Conservation (phyloP, 345 rosid species). For the Gossypium herbaceum region DNA sequence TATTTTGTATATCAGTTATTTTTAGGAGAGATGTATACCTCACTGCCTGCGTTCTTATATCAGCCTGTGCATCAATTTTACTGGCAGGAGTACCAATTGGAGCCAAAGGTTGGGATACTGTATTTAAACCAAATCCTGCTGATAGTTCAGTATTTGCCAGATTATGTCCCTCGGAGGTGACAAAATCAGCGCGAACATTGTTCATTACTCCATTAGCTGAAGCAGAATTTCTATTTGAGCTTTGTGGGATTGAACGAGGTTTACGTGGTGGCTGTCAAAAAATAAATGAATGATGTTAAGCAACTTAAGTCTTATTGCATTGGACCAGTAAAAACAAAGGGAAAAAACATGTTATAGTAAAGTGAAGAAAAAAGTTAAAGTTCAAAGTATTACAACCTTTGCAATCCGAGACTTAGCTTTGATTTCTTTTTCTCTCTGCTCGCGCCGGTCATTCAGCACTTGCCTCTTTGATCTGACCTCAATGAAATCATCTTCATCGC, state of each 20-base stretch:
- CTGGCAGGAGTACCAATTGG: slow-evolving; percentile 73
- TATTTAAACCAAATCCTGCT: slow-evolving; percentile 34
- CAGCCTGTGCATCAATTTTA: slow-evolving; percentile 54
- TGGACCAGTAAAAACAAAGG: neutral
- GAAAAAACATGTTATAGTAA: neutral
- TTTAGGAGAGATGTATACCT: slow-evolving; percentile 34
- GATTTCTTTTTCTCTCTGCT: slow-evolving; percentile 90
- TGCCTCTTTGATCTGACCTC: slow-evolving; percentile 98
- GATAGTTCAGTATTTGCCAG: slow-evolving; percentile 36
- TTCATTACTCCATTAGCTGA: slow-evolving; percentile 36
- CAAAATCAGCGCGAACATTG: slow-evolving; percentile 32
- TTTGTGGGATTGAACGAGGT: slow-evolving; percentile 42
- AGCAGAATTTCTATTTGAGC: slow-evolving; percentile 42
- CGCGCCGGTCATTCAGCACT: slow-evolving; percentile 91
- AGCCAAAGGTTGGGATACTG: slow-evolving; percentile 51
- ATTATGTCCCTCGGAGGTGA: slow-evolving; percentile 34
- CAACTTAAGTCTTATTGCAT: neutral
- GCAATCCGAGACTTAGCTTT: slow-evolving; percentile 73
- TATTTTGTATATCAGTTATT: slow-evolving; percentile 7
- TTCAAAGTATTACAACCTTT: slow-evolving; percentile 52
- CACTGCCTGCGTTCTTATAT: slow-evolving; percentile 45
- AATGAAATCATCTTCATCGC: slow-evolving; percentile 93
- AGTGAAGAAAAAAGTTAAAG: neutral
- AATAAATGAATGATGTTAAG: slow-evolving; percentile 22
- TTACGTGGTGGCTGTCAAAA: slow-evolving; percentile 56